A percentile compares a stretch with the other conserved stretches of the same genome.
phyloP scores from a whole-genome alignment of 202 grass and related monocot species.

The Elaeis oleifera region DNA sequence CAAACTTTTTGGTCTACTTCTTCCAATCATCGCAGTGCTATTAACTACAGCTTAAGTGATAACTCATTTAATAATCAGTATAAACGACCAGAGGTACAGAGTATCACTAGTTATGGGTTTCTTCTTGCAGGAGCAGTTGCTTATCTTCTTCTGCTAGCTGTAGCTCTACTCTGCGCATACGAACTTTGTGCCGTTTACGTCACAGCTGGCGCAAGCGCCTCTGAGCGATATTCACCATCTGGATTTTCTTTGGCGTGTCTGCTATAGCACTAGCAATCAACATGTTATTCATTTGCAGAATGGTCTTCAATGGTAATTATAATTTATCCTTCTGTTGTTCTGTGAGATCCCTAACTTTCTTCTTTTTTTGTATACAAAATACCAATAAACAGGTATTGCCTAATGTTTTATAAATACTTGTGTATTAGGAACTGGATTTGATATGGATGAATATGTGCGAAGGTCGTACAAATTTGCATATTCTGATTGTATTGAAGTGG shows the following conservation, averaged over 20 bases:
- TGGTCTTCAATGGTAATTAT: slow-evolving; percentile 87
- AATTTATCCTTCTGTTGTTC: not conserved
- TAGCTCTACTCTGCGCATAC: slow-evolving; percentile 83
- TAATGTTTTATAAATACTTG: no score
- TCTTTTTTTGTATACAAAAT: no score
- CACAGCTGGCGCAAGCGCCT: slow-evolving; percentile 69
- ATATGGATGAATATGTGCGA: slow-evolving; percentile 98
- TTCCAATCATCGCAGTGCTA: no score
- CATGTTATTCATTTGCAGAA: slow-evolving; percentile 98
- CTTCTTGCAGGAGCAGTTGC: slow-evolving; percentile 83
- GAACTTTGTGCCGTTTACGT: slow-evolving; percentile 98
- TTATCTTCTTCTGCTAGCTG: slow-evolving; percentile 91
- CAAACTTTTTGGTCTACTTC: no score
- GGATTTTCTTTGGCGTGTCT: slow-evolving; percentile 98
- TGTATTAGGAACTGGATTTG: slow-evolving; percentile 69
- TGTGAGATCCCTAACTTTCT: no score
- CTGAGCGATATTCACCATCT: slow-evolving; percentile 79
- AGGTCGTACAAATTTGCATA: slow-evolving; percentile 92
- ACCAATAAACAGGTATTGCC: no score
- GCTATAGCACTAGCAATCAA: slow-evolving; percentile 96
- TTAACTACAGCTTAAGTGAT: no score
- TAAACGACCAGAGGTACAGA: no score
- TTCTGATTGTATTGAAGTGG: slow-evolving; percentile 97
- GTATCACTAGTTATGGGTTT: slow-evolving; percentile 6
- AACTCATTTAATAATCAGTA: no score